Percentiles rank a stretch among this genome's conserved stretches.
phyloP scores from a whole-genome alignment of 169 alveolate species.

The Plasmodium inui region DNA sequence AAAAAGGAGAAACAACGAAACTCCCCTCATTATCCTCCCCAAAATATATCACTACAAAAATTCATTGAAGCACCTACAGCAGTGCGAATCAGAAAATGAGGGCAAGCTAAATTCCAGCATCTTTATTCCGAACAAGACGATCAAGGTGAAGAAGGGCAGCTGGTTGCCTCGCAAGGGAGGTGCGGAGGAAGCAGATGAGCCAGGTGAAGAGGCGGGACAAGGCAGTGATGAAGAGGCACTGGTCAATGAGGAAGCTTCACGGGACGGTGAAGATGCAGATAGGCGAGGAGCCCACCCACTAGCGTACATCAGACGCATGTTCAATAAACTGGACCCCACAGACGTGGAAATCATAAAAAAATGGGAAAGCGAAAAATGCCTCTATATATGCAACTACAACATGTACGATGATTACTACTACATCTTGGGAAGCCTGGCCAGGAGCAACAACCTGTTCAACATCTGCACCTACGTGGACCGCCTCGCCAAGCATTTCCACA shows the following conservation, averaged over 20 bases:
- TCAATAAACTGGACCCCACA: constrained; percentile 47
- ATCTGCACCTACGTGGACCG: constrained; percentile 36
- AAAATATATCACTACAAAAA: constrained; percentile 68
- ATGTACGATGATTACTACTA: constrained; percentile 73
- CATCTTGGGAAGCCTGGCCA: constrained; percentile 61
- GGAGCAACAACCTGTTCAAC: constrained; percentile 33
- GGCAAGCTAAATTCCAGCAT: background rate
- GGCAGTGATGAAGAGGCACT: background rate
- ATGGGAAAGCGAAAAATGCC: constrained; percentile 68
- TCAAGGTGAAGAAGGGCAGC: constrained; percentile 21
- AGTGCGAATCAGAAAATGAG: background rate
- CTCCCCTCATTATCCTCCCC: constrained; percentile 59
- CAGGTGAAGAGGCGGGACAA: background rate
- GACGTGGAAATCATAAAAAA: constrained; percentile 60
- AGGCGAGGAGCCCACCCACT: background rate
- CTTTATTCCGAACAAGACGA: constrained; percentile 60
- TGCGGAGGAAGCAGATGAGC: background rate
- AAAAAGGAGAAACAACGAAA: constrained; percentile 60
- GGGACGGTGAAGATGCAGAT: background rate
- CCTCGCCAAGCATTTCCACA: constrained; percentile 30
- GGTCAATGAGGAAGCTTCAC: background rate
- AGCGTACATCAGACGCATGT: constrained; percentile 24
- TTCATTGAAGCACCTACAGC: constrained; percentile 31
- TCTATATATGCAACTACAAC: constrained; percentile 61
- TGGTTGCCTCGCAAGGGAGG: background rate